Evolutionary conservation across 352 stramenopile species (phyloP).

Genomic region (Phytophthora kernoviae): DNA sequence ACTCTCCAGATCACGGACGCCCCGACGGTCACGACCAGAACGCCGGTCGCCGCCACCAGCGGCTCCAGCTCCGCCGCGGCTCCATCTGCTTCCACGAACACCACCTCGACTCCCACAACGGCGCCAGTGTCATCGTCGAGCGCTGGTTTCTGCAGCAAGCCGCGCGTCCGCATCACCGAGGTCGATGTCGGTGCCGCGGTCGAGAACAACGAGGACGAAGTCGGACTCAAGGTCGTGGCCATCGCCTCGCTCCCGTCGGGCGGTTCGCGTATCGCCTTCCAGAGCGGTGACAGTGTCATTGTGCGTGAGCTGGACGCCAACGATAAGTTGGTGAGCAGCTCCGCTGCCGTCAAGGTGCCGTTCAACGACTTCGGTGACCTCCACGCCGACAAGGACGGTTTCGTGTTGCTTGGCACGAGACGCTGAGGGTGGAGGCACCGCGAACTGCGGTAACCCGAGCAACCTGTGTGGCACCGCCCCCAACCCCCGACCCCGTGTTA

Average conservation of each 20-base stretch:
- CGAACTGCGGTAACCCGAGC: constrained; percentile 49
- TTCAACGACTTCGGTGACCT: constrained; percentile 48
- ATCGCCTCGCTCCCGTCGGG: constrained; percentile 43
- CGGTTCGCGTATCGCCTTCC: constrained; percentile 46
- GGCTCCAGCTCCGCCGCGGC: background rate
- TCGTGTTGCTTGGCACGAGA: constrained; percentile 45
- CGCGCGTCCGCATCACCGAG: constrained; percentile 38
- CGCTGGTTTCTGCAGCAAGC: constrained; percentile 29
- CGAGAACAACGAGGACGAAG: constrained; percentile 45
- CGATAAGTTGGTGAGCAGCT: constrained; percentile 38
- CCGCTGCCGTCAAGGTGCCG: constrained; percentile 25
- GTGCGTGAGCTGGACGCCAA: constrained; percentile 43
- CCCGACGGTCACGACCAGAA: constrained; percentile 1
- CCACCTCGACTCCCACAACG: too few relatives aligned
- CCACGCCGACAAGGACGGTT: constrained; percentile 46
- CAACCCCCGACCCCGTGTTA: constrained; percentile 37
- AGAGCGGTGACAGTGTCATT: constrained; percentile 40
- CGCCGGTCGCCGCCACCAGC: background rate
- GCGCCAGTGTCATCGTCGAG: constrained; percentile 1
- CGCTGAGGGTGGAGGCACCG: constrained; percentile 41
- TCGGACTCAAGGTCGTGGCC: constrained; percentile 43
- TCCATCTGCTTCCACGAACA: background rate
- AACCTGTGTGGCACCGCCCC: constrained; percentile 47
- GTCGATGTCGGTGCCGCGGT: constrained; percentile 38
- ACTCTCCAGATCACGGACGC: background rate